Conservation (phyloP, 148 eudicot species). For the Fagopyrum esculentum region DNA sequence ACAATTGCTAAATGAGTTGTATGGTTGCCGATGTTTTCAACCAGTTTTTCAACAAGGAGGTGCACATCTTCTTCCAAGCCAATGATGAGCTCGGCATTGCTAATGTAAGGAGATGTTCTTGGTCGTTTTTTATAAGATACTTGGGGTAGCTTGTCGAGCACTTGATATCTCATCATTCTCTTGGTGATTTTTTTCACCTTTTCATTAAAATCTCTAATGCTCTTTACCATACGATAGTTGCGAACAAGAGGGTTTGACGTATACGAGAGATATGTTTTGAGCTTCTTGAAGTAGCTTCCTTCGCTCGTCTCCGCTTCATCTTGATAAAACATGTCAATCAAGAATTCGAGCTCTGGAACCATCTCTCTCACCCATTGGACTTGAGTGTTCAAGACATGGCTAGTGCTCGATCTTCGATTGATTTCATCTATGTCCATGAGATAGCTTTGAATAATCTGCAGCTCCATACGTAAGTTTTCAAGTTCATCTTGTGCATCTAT, state of each 20-base stretch:
- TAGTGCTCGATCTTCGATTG: not conserved
- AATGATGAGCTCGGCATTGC: not conserved
- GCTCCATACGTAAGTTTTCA: not conserved
- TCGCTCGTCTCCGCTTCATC: not conserved
- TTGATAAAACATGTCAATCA: not conserved
- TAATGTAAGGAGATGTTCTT: not conserved
- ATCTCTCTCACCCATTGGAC: not conserved
- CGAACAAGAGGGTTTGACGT: not conserved
- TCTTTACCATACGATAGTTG: not conserved
- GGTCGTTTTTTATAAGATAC: not conserved
- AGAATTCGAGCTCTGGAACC: not conserved
- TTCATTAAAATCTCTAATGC: not conserved
- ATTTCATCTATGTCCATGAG: slow-evolving; percentile 1
- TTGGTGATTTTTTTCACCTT: not conserved
- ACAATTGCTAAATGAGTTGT: slow-evolving; percentile 8
- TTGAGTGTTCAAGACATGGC: slow-evolving; percentile 1
- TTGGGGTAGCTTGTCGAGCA: not conserved
- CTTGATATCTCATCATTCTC: not conserved
- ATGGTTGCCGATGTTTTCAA: not conserved
- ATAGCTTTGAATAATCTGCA: not conserved
- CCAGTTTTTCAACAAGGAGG: not conserved
- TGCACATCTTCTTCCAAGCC: not conserved
- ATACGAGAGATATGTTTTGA: slow-evolving; percentile 5
- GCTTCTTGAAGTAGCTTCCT: slow-evolving; percentile 5
- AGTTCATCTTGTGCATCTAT: not conserved